Evolutionary conservation across 1,284 basidiomycete species (phyloP), one percentile per base, ranked within the genome.

Genomic region (Marasmius oreades): DNA sequence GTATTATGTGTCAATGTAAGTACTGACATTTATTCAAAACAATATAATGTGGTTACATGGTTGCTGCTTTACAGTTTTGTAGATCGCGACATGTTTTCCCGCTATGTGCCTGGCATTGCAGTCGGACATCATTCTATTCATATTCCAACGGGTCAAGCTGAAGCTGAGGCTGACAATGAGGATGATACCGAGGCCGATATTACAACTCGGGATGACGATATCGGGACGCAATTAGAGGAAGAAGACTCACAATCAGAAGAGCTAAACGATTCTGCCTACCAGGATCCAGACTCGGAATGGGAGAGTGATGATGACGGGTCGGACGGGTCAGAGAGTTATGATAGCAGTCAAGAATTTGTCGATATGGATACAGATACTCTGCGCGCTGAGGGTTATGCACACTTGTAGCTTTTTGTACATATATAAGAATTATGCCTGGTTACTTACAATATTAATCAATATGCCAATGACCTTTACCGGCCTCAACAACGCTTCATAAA

Each of bases 71-170:
- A 36, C 23, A 69, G 66, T 7, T 68, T 65, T 45, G 58, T 60
- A n/a, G 66, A 69, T 26, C 37, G 57, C 6, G 67, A 69, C 39
- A 64, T 69, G 62, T 58, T 62, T 16, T 62, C 68, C 58, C 46
- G 61, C 0, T 68, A 58, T 37, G 16, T 36, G 8, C 34, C 34
- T 36, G 34, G 34, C 8, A 8, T 36, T 16, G 34, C 34, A 36
- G 34, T 36, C 16, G 34, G 34, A 36, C 34, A 36, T 16, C 34
- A 36, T 16, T 16, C 8, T 16, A 36, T 36, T 16, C 34, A 36
- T 36, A n/a, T n/a, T n/a, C n/a, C n/a, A n/a, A n/a, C n/a, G n/a
- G n/a, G n/a, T n/a, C n/a, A n/a, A n/a, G n/a, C n/a, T n/a, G n/a
- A n/a, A n/a, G n/a, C n/a, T n/a, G n/a, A n/a, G n/a, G n/a, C n/a